Evolutionary conservation across 805 yeast genomes (phyloP).

Genomic region (Yarrowia sp.): DNA sequence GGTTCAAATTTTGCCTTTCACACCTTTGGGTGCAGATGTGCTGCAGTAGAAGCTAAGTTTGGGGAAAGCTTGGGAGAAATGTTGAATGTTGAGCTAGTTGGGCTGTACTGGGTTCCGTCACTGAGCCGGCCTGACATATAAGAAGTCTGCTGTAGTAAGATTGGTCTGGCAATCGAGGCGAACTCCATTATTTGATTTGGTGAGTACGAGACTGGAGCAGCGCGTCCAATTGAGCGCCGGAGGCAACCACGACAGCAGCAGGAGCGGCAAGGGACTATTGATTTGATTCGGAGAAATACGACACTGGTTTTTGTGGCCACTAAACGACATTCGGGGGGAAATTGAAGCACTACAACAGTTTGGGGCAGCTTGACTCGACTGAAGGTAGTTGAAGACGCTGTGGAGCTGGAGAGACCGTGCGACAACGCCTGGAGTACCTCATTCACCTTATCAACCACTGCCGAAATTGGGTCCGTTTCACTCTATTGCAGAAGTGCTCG

Average conservation of each 20-base stretch:
- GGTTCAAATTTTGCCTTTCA: slow-evolving; percentile 4
- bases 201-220: background rate
- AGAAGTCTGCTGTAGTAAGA: slow-evolving; percentile 22
- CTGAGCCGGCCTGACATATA: slow-evolving; percentile 20
- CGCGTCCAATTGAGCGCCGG: background rate
- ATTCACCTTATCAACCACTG: background rate
- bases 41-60: slow-evolving; percentile 10
- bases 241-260: background rate
- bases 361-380: background rate
- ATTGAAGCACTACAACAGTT: background rate
- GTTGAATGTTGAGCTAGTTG: slow-evolving; percentile 26
- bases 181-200: slow-evolving; percentile 10
- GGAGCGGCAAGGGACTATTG: background rate
- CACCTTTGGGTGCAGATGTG: slow-evolving; percentile 3
- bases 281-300: background rate
- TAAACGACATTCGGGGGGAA: background rate
- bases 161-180: slow-evolving; percentile 15
- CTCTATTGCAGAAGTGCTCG: background rate
- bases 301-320: background rate
- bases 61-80: slow-evolving; percentile 25
- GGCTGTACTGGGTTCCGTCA: slow-evolving; percentile 19
- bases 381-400: background rate
- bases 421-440: background rate
- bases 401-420: background rate
- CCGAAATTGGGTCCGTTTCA: background rate